These are phyloP conservation scores for Ceriops zippeliana DNA, from an alignment of 345 rosid genomes.

Conservation along the genomic window DNA sequence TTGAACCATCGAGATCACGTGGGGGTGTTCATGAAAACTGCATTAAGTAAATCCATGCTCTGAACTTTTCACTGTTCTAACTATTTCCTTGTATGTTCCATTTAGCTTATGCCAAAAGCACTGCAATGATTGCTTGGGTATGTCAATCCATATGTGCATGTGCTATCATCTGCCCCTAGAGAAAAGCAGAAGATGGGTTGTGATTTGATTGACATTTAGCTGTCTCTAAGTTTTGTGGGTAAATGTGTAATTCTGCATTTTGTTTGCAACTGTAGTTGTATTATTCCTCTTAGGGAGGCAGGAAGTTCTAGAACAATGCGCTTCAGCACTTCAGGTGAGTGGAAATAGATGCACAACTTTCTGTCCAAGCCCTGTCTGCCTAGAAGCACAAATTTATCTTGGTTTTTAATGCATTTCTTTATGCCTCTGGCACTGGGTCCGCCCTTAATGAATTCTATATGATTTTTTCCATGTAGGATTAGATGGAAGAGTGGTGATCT, in stretches of 20 bases:
- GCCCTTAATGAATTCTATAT: background rate
- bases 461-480: constrained; percentile 44
- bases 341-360: background rate
- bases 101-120: background rate
- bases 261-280: constrained; percentile 49
- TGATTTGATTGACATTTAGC: background rate
- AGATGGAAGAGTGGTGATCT: constrained; percentile 81
- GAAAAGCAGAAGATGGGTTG: background rate
- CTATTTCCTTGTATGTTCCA: background rate
- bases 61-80: background rate
- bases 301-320: constrained; percentile 48
- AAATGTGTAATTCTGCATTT: background rate
- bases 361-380: background rate
- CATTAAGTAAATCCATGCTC: constrained; percentile 53
- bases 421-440: background rate
- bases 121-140: no score
- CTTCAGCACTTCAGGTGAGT: constrained; percentile 93
- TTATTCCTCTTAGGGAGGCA: constrained; percentile 47
- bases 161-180: background rate
- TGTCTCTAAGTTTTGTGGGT: background rate
- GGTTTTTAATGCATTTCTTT: background rate
- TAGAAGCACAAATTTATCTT: background rate
- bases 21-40: constrained; percentile 83
- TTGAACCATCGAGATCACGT: constrained; percentile 51
- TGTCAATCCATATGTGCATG: background rate